phyloP scores from a whole-genome alignment of 2,329 filamentous ascomycete species.

The Coniosporium tulheliwenetii region DNA sequence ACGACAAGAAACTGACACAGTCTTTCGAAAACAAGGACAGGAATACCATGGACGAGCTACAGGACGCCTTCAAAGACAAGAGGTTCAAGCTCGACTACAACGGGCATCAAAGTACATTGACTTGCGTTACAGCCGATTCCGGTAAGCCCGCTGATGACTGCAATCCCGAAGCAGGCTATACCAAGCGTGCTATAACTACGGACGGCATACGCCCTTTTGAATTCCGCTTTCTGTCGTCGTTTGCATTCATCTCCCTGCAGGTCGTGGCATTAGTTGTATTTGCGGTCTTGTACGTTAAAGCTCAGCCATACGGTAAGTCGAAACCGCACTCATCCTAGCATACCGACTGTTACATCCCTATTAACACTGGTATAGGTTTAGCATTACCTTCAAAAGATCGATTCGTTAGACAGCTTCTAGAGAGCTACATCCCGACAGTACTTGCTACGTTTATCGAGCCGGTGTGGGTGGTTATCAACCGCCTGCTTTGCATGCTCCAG shows the following conservation, averaged over 20 bases:
- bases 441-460: constrained; percentile 43
- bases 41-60: too few relatives aligned
- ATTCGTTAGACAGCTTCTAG: constrained; percentile 23
- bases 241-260: constrained; percentile 5
- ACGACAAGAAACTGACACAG: constrained; percentile 5
- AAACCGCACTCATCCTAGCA: background rate
- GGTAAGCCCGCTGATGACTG: too few relatives aligned
- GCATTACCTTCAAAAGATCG: constrained; percentile 17
- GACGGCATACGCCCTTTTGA: constrained; percentile 4
- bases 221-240: background rate
- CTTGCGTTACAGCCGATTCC: too few relatives aligned
- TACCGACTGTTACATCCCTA: background rate
- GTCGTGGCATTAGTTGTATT: constrained; percentile 3
- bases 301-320: background rate
- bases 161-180: too few relatives aligned
- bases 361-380: constrained; percentile 13
- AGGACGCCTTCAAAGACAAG: too few relatives aligned
- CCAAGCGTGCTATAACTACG: too few relatives aligned
- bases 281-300: constrained; percentile 2
- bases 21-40: too few relatives aligned
- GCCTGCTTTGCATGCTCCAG: constrained; percentile 36
- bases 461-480: constrained; percentile 39
- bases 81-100: too few relatives aligned
- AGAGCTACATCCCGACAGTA: constrained; percentile 37
- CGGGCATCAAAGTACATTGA: too few relatives aligned